A percentile compares a stretch with the other conserved stretches of the same genome.
These are phyloP conservation scores for Hemileia vastatrix DNA, from an alignment of 1,284 basidiomycete genomes.

Conservation along the genomic window DNA sequence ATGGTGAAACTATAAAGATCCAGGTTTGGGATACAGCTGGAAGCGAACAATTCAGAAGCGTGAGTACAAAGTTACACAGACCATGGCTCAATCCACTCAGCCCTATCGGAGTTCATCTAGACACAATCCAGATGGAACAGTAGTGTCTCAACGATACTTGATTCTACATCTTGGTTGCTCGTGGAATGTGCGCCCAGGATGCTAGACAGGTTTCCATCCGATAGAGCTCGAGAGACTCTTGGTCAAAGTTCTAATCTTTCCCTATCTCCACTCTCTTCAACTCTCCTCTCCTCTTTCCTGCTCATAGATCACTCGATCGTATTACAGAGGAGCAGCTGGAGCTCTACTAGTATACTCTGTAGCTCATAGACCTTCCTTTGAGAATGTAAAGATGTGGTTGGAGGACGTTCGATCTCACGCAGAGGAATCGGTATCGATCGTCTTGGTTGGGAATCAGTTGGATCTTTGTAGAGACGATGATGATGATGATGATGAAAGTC, in stretches of 20 bases:
- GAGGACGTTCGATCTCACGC: constrained; percentile 36
- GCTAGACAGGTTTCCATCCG: no score
- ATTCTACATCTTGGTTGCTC: no score
- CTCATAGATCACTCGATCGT: constrained; percentile 35
- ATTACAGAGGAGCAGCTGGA: constrained; percentile 41
- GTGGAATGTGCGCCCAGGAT: no score
- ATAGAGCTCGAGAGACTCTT: no score
- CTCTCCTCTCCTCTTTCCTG: background rate
- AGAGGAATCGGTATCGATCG: constrained; percentile 37
- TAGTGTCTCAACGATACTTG: no score
- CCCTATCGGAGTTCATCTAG: no score
- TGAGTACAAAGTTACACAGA: no score
- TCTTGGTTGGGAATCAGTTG: constrained; percentile 39
- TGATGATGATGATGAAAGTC: background rate
- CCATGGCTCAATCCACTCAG: no score
- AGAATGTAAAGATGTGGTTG: constrained; percentile 34
- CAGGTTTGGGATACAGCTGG: constrained; percentile 44
- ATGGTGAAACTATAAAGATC: constrained; percentile 37
- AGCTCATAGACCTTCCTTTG: constrained; percentile 32
- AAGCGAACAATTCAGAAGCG: constrained; percentile 34
- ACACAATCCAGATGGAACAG: no score
- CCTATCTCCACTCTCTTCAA: background rate
- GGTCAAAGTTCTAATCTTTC: no score
- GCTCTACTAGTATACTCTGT: constrained; percentile 40
- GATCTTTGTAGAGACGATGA: constrained; percentile 30